A percentile compares a stretch with the other conserved stretches of the same genome.
These are phyloP conservation scores for Lycium barbarum DNA, from an alignment of 257 asterid species.

Conservation along the genomic window DNA sequence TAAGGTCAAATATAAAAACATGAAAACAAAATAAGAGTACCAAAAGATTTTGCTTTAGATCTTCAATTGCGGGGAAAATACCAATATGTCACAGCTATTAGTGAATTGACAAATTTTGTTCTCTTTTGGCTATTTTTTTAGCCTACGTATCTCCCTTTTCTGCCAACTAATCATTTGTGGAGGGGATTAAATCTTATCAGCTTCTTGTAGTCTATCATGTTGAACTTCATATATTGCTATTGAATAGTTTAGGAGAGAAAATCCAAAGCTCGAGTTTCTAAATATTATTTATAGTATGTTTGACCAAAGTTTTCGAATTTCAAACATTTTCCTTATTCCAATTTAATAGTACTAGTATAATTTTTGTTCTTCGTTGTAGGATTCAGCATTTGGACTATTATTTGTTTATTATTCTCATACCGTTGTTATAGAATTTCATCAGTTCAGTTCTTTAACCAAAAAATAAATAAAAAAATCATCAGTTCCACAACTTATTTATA, in stretches of 20 bases:
- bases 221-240: too few relatives aligned
- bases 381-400: too few relatives aligned
- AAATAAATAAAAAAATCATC: neutral
- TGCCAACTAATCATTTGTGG: slow-evolving; percentile 28
- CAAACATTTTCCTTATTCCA: too few relatives aligned
- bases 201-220: neutral
- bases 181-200: slow-evolving; percentile 31
- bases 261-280: too few relatives aligned
- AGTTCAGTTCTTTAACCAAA: neutral
- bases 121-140: neutral
- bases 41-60: neutral
- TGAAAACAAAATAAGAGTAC: neutral
- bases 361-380: too few relatives aligned
- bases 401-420: too few relatives aligned
- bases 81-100: slow-evolving; percentile 31
- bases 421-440: neutral
- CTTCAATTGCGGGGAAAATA: slow-evolving; percentile 15
- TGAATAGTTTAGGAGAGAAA: too few relatives aligned
- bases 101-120: slow-evolving; percentile 34
- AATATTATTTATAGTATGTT: too few relatives aligned
- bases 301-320: too few relatives aligned
- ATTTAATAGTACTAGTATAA: too few relatives aligned
- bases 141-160: neutral
- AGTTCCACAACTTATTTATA: neutral
- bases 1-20: neutral